Evolutionary conservation across 148 eudicot genomes (phyloP), one percentile per base, ranked within the genome.

Genomic region (Diospyros kaki): DNA sequence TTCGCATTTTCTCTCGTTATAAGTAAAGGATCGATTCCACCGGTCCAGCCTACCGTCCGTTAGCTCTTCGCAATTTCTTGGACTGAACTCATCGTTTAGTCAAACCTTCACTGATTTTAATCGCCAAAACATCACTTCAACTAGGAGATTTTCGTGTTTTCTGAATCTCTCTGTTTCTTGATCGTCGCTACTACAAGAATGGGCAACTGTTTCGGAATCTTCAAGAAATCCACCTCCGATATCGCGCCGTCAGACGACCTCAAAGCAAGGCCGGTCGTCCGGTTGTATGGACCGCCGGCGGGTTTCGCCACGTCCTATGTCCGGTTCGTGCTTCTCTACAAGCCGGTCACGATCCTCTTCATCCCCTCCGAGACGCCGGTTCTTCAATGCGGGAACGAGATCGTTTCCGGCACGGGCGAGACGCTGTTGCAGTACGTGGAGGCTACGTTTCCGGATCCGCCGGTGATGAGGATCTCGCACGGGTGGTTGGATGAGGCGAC

Each of bases 301-400:
- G 80, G 81, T 56, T 50, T 68, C 6, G 61, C 70, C 11, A 89
- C 92, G 9, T 73, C 78, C 64, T 90, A 80, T 84, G 82, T 91
- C 41, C 92, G 92, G 1, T 87, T 87, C 72, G 91, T 89, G 11
- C 86, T 91, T 54, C 75, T 18, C 17, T 82, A 77, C 85, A 93
- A 93, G 72, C 90, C 89, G 0, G 81, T 91, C 2, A 44, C 85
- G 13, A 81, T 91, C 58, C 79, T 78, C 1, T 93, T 85, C 81
- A 38, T 82, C 28, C 87, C 86, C 0, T 76, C 90, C 42, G 86
- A 89, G 12, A 46, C 68, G 6, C 86, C 86, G 54, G 85, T 82
- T 40, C 51, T 86, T 2, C 75, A 79, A 41, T 79, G 45, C 58
- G 68, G 75, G 15, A 55, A 76, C 66, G 87, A 87, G 12, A 69